Percentiles rank a stretch among this genome's conserved stretches.
These are phyloP conservation scores for Metahyphopichia silvanorum DNA, from an alignment of 805 yeast species.

Conservation along the genomic window DNA sequence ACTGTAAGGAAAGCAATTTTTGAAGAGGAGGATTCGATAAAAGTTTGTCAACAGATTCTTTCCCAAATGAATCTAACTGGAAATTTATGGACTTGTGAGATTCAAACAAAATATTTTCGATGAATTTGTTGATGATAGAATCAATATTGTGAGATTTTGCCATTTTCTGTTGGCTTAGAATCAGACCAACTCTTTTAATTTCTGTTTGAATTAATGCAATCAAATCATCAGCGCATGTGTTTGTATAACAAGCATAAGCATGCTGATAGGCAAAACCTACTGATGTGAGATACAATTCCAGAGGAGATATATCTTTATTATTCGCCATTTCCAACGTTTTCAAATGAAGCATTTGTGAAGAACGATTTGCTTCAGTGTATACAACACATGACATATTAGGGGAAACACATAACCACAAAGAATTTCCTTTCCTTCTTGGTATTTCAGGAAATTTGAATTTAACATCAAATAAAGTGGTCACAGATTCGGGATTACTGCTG, in stretches of 20 bases:
- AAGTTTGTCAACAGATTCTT: slow-evolving; percentile 74
- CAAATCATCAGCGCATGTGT: slow-evolving; percentile 66
- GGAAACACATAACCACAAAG: slow-evolving; percentile 41
- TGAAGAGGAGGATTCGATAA: slow-evolving; percentile 75
- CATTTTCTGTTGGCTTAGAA: slow-evolving; percentile 8
- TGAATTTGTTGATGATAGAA: slow-evolving; percentile 17
- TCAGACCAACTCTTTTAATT: slow-evolving; percentile 20
- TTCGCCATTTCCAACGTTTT: slow-evolving; percentile 16
- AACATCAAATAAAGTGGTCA: slow-evolving; percentile 47
- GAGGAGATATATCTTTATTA: slow-evolving; percentile 15
- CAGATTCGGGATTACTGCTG: slow-evolving; percentile 19
- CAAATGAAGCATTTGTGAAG: slow-evolving; percentile 12
- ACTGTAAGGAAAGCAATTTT: slow-evolving; percentile 64
- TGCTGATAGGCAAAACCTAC: slow-evolving; percentile 65
- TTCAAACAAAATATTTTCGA: slow-evolving; percentile 53
- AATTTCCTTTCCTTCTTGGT: slow-evolving; percentile 9
- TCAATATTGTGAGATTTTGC: slow-evolving; percentile 13
- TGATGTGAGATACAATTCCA: slow-evolving; percentile 41
- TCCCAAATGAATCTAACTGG: slow-evolving; percentile 57
- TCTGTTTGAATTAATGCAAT: slow-evolving; percentile 53
- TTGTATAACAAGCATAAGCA: slow-evolving; percentile 68
- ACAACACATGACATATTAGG: slow-evolving; percentile 48
- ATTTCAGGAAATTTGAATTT: slow-evolving; percentile 50
- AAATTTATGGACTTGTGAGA: slow-evolving; percentile 74
- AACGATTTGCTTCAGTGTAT: slow-evolving; percentile 16